Conservation (phyloP, 73 alveolate species). For the Effrenium voratum region DNA sequence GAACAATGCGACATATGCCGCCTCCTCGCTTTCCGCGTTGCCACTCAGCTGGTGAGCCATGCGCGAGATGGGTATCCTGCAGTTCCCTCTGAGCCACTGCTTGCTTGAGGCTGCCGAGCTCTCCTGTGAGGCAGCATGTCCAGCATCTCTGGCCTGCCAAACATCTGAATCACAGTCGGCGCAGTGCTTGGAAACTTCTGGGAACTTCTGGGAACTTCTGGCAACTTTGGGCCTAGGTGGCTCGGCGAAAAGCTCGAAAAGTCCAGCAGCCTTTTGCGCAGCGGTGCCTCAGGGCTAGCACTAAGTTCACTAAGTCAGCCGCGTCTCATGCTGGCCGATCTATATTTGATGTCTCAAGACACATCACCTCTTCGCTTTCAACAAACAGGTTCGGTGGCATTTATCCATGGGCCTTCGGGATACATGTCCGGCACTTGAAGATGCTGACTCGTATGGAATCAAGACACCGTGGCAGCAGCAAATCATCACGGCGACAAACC, state of each 20-base stretch:
- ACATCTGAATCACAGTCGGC: neutral
- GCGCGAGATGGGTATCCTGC: constrained; percentile 25
- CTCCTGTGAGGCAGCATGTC: neutral
- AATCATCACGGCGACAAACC: constrained; percentile 36
- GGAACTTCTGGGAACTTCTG: neutral
- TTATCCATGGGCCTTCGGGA: too few relatives aligned
- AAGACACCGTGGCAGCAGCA: constrained; percentile 61
- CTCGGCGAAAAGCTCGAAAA: constrained; percentile 50
- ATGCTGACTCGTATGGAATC: too few relatives aligned
- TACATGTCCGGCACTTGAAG: too few relatives aligned
- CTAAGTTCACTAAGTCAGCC: too few relatives aligned
- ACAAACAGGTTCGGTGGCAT: neutral
- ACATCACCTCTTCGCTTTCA: neutral
- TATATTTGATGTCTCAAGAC: too few relatives aligned
- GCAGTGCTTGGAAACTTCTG: neutral
- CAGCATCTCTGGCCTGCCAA: neutral
- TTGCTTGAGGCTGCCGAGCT: neutral
- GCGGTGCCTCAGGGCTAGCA: too few relatives aligned
- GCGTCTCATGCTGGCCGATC: neutral
- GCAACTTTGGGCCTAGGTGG: too few relatives aligned
- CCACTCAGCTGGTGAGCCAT: constrained; percentile 6
- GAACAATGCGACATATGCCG: too few relatives aligned
- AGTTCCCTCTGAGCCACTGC: neutral
- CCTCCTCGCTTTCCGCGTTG: neutral
- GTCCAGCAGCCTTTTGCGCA: constrained; percentile 47